phyloP scores from a whole-genome alignment of 2,329 filamentous ascomycete species.

The Penicillium janthinellum region DNA sequence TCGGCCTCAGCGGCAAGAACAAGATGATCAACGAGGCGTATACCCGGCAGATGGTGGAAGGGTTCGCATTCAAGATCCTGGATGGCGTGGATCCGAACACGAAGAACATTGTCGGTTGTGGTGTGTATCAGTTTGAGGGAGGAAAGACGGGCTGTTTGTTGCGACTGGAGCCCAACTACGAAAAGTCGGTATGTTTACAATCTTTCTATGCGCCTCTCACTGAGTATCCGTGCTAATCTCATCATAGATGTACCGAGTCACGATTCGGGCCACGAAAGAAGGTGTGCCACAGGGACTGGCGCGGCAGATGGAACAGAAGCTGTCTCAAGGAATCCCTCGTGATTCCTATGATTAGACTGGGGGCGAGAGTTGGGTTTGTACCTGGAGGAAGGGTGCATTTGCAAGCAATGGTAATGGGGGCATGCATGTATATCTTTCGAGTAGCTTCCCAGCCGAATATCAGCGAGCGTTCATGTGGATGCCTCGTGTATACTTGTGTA shows the following conservation, averaged over 20 bases:
- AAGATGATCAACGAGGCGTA: conserved; percentile 70
- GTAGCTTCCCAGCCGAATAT: conserved; percentile 22
- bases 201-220: neutral
- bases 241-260: conserved; percentile 86
- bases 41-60: conserved; percentile 72
- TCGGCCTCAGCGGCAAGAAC: conserved; percentile 64
- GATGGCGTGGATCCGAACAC: conserved; percentile 85
- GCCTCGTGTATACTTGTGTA: conserved; percentile 12
- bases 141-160: conserved; percentile 95
- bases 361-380: conserved; percentile 10
- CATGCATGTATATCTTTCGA: conserved; percentile 26
- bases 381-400: conserved; percentile 2
- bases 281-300: conserved; percentile 76
- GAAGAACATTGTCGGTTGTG: conserved; percentile 90
- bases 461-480: conserved; percentile 15
- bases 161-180: conserved; percentile 91
- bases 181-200: conserved; percentile 71
- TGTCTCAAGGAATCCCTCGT: conserved; percentile 57
- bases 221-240: conserved; percentile 5
- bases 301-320: conserved; percentile 82
- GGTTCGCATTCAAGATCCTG: conserved; percentile 87
- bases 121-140: conserved; percentile 72
- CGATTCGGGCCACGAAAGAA: conserved; percentile 91
- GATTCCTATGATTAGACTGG: conserved; percentile 6
- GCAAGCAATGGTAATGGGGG: conserved; percentile 2